Evolutionary conservation across 2,329 filamentous ascomycete species (phyloP), one percentile per base, ranked within the genome.

Genomic region (Lecanosticta acicola): DNA sequence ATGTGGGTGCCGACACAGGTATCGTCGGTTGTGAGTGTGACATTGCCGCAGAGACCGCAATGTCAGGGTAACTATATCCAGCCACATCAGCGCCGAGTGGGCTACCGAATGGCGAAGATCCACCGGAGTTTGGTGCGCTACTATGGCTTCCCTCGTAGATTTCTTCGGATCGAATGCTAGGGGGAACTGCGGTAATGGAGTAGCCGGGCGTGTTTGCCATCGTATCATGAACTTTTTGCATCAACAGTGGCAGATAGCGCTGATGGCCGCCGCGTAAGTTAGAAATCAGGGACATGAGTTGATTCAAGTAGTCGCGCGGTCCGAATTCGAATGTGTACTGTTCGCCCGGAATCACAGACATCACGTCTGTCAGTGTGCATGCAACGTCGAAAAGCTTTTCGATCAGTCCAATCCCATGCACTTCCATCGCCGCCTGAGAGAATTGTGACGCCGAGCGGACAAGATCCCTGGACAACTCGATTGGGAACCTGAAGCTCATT

Each of bases 311-410:
- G 58, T 91, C 85, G 29, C 81, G 81, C 2, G 87, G 85, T 0
- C 83, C 81, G 32, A 78, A 65, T 17, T 76, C 73, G 61, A 87
- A 88, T n/a, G 67, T 65, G 46, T 71, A 60, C 47, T 70, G 69
- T 39, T 71, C 79, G 41, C 82, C 73, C 1, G 76, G 74, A 3
- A 79, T 74, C 57, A 73, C 78, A 7, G 82, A 76, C 45, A 94
- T 79, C 17, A 87, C 81, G 53, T 91, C 85, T 5, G 78, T 83
- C 50, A 93, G 72, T 13, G 82, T 81, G 63, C 78, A 84, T 10
- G 85, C 81, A 29, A 90, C 78, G 55, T 90, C 84, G 57, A 93
- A 79, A 10, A 94, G 69, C 62, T 91, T 91, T 61, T 90, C 86
- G 49, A 93, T 80, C 79, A 94, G 65, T 19, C 84, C 84, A 32